Base-by-base conservation (phyloP, 2,329 filamentous ascomycete species). In the Hypoxylon sp. region DNA sequence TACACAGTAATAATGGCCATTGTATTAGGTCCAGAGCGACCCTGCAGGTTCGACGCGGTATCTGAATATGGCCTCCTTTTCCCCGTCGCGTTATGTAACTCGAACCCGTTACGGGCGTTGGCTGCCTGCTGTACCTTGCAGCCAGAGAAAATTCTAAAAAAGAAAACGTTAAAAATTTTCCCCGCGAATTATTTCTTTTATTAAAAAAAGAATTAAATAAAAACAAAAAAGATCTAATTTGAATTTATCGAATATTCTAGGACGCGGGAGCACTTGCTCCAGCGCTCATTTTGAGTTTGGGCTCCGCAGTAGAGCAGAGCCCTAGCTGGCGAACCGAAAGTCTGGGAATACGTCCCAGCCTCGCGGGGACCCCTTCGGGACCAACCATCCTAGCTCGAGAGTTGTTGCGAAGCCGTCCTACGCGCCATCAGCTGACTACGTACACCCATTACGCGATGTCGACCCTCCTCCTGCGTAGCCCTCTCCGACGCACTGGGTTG, bases 361-460 rank as follows among this genome's bases (percentile, higher is more conserved):
- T 62, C 59, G 55, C 48, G 44, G 46, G 44, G 59, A 40, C 40
- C 46, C 46, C 36, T 50, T 46, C 49, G 24, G 42, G 28, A 53
- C 56, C 53, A n/a, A 57, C 53, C 61, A 26, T 28, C 42, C 26
- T 55, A 50, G 48, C 55, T 49, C 11, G n/a, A 50, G 38, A 55
- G 58, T 42, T n/a, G n/a, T 59, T 8, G 18, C 46, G 50, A 30
- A 44, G 44, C 49, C 51, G 48, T 44, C 18, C 44, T 42, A 40
- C 55, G 58, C 65, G 59, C 55, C 51, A 42, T 63, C 33, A 65
- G 62, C 58, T 61, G 51, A 65, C 62, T 65, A 68, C 65, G 65
- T 68, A 65, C 33, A n/a, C 44, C 20, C 62, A 63, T 68, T 65
- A 65, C 58, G 65, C 54, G 61, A 68, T 61, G 36, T 7, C 36